Evolutionary conservation across 352 stramenopile genomes (phyloP).

Genomic region (Globisporangium nunn): DNA sequence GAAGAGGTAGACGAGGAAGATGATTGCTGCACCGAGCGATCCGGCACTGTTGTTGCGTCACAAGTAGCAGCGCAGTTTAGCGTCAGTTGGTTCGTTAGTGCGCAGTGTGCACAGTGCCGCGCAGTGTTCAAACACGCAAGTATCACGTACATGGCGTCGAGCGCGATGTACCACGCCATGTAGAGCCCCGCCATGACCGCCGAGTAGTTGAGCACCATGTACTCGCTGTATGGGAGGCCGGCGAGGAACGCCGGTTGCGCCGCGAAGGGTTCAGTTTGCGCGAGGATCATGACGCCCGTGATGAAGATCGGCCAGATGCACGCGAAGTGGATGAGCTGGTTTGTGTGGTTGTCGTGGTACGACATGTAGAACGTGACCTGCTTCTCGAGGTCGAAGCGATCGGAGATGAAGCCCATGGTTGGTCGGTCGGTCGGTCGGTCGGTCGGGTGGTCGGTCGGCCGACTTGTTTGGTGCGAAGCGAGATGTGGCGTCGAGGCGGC

Average conservation of each 20-base stretch:
- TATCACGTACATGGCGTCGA: conserved; percentile 40
- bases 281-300: conserved; percentile 59
- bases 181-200: conserved; percentile 48
- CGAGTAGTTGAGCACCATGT: conserved; percentile 60
- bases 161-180: conserved; percentile 72
- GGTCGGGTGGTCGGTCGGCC: no score
- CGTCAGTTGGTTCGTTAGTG: no score
- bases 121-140: neutral
- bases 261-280: conserved; percentile 27
- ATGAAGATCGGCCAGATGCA: conserved; percentile 86
- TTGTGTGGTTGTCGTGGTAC: conserved; percentile 79
- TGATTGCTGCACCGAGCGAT: conserved; percentile 39
- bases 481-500: no score
- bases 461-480: no score
- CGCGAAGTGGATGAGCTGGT: conserved; percentile 74
- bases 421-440: no score
- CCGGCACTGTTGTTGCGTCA: conserved; percentile 21
- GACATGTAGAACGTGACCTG: conserved; percentile 81
- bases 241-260: conserved; percentile 19
- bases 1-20: conserved; percentile 50
- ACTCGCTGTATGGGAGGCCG: conserved; percentile 28
- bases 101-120: neutral
- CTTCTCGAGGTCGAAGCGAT: conserved; percentile 78
- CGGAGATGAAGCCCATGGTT: conserved; percentile 16
- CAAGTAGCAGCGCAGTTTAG: neutral